A percentile compares a stretch with the other conserved stretches of the same genome.
Evolutionary conservation across 768 basidiomycete species (phyloP).

Genomic region (Goffeauzyma gilvescens): DNA sequence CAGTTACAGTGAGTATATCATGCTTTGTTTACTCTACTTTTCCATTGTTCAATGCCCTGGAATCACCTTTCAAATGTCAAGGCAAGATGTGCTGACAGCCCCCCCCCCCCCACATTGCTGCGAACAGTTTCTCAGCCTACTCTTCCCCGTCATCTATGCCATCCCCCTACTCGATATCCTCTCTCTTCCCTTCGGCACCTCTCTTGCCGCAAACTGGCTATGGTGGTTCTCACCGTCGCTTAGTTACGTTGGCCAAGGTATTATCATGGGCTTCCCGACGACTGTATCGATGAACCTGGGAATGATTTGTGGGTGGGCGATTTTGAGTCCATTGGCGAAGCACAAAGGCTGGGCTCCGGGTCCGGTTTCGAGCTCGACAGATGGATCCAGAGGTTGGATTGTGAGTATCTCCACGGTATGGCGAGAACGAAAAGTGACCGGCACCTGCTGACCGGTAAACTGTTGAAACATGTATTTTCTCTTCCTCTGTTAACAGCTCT

Average conservation of each 20-base stretch:
- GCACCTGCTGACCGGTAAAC: background rate
- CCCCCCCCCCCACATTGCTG: no score
- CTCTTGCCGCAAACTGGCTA: conserved; percentile 69
- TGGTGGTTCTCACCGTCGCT: conserved; percentile 88
- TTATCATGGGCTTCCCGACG: conserved; percentile 94
- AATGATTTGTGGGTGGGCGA: conserved; percentile 90
- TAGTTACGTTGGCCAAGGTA: conserved; percentile 88
- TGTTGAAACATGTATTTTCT: background rate
- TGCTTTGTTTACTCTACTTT: no score
- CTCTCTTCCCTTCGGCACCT: conserved; percentile 43
- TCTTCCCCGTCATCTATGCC: conserved; percentile 72
- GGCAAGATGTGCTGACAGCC: no score
- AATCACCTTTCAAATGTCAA: no score
- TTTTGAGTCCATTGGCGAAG: conserved; percentile 77
- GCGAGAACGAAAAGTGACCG: background rate
- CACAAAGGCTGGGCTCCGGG: conserved; percentile 79
- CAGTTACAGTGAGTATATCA: conserved; percentile 49
- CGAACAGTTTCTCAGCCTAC: conserved; percentile 75
- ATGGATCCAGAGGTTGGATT: conserved; percentile 50
- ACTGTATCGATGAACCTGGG: conserved; percentile 86
- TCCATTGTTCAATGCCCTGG: no score
- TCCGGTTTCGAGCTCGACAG: conserved; percentile 64
- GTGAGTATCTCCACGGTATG: conserved; percentile 15
- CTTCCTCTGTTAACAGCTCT: conserved; percentile 40
- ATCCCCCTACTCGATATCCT: conserved; percentile 45